Base-by-base conservation (phyloP, 148 eudicot genomes). In the Mesembryanthemum crystallinum region DNA sequence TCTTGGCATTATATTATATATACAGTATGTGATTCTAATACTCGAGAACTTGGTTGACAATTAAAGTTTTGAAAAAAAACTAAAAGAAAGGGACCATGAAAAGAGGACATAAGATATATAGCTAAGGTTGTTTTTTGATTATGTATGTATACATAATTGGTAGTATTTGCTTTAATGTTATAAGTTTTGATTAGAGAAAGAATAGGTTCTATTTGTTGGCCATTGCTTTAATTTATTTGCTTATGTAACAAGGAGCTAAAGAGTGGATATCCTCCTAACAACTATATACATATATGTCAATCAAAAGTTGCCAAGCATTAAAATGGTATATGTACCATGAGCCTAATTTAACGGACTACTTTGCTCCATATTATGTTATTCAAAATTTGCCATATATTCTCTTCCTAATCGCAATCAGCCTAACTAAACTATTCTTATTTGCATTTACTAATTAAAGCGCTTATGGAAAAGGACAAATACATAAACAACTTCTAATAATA, bases 201-300 rank as follows among this genome's bases (percentile, higher is more conserved):
- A 28, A 51, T 70, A 51, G 79, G 74, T 77, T 35, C 74, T 8
- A 21, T 43, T 20, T 76, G 57, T 37, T 67, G 73, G 78, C 73
- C 78, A 55, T 39, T 55, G n/a, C 43, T 52, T 35, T 35, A 35
- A 35, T 35, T 2, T 35, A 35, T 35, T 2, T 35, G 39, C 39
- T 35, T 35, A 35, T 35, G 39, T 35, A 35, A 35, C 6, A 35
- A 35, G 39, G 39, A 35, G 57, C 23, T 23, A 58, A 58, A 73
- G 61, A 71, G 62, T 74, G 69, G 54, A 65, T 75, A 49, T 59
- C 49, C 33, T 75, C 32, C 33, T 4, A 57, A 57, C 61, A 57
- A 57, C 35, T 65, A 73, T 28, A 35, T 35, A 35, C 39, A 3
- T 35, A 35, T 35, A 64, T 49, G 69, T 63, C 76, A 73, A 63